Conservation (phyloP, 257 asterid species). For the Jasminum sambac region DNA sequence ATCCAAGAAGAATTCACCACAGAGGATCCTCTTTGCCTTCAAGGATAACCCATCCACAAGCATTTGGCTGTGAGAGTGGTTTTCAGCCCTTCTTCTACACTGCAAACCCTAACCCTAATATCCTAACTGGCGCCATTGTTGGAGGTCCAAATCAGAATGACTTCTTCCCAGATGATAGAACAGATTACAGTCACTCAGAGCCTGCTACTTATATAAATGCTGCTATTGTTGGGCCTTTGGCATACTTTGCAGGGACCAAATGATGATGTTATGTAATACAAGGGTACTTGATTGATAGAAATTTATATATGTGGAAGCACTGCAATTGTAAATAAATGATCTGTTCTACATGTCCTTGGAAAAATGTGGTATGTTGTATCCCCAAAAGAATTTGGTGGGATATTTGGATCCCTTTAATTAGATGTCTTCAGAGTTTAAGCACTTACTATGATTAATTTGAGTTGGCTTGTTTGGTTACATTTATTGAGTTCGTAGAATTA, state of each 20-base stretch:
- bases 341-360: constrained; percentile 9
- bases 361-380: background rate
- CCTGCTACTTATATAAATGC: constrained; percentile 90
- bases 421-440: background rate
- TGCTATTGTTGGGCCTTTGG: constrained; percentile 79
- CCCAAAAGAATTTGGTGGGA: constrained; percentile 12
- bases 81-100: constrained; percentile 60
- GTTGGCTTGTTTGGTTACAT: background rate
- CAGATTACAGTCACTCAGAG: constrained; percentile 72
- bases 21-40: constrained; percentile 86
- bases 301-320: background rate
- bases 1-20: constrained; percentile 73
- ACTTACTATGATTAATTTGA: background rate
- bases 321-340: constrained; percentile 30
- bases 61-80: constrained; percentile 66
- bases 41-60: constrained; percentile 36
- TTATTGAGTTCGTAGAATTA: no score
- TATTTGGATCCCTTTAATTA: background rate
- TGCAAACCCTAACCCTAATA: constrained; percentile 60
- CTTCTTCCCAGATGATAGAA: constrained; percentile 65
- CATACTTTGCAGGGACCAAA: constrained; percentile 51
- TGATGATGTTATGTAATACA: background rate
- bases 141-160: constrained; percentile 91
- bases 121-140: constrained; percentile 60
- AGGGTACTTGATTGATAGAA: background rate